These are phyloP conservation scores for Phytophthora pseudosyringae DNA, from an alignment of 352 stramenopile species.

Conservation along the genomic window DNA sequence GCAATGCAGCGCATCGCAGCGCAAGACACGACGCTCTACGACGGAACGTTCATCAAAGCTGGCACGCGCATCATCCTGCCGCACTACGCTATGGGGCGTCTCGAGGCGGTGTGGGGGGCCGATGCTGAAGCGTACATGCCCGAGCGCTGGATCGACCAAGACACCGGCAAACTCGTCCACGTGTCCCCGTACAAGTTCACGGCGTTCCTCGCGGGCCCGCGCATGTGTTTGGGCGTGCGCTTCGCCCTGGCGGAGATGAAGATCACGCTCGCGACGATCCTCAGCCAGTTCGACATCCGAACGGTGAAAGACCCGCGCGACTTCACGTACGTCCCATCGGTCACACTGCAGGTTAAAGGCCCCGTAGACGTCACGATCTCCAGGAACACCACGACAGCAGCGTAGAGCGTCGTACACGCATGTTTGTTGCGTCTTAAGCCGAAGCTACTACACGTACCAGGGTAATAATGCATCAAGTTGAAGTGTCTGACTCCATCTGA, in stretches of 20 bases:
- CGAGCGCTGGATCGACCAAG: conserved; percentile 63
- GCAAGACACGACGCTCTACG: conserved; percentile 63
- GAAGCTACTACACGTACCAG: too few relatives aligned
- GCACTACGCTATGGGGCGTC: conserved; percentile 63
- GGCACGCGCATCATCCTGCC: conserved; percentile 62
- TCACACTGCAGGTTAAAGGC: conserved; percentile 54
- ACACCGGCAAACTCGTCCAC: conserved; percentile 29
- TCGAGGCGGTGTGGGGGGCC: conserved; percentile 45
- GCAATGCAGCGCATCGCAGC: conserved; percentile 41
- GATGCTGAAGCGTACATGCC: conserved; percentile 66
- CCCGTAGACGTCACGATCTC: conserved; percentile 28
- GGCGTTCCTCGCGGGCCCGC: conserved; percentile 48
- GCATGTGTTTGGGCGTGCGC: conserved; percentile 52
- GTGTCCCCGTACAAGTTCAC: conserved; percentile 48
- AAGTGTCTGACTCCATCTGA: conserved; percentile 11
- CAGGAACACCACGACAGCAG: conserved; percentile 2
- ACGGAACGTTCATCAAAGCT: conserved; percentile 66
- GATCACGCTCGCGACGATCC: conserved; percentile 49
- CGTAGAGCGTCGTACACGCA: not conserved
- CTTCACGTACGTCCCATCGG: conserved; percentile 54
- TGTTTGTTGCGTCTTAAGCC: too few relatives aligned
- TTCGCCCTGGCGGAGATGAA: conserved; percentile 42
- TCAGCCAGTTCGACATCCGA: conserved; percentile 56
- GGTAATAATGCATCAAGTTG: conserved; percentile 12
- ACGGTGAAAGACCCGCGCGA: conserved; percentile 38